These are phyloP conservation scores for Metarhizium rileyi DNA, from an alignment of 2,329 filamentous ascomycete species.

Conservation along the genomic window DNA sequence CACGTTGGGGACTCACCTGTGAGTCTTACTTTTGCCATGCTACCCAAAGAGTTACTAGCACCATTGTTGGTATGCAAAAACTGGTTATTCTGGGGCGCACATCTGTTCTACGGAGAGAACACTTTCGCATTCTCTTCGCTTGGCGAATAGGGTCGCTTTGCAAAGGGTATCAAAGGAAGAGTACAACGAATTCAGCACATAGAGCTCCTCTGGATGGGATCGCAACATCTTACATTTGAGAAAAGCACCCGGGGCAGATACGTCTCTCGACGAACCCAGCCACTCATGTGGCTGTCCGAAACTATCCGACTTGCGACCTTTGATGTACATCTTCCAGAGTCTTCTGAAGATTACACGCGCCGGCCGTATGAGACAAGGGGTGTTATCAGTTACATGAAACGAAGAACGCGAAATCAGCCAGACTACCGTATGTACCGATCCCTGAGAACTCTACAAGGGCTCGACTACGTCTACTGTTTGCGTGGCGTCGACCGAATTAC, in stretches of 20 bases:
- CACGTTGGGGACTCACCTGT: conserved; percentile 23
- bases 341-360: conserved; percentile 17
- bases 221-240: conserved; percentile 19
- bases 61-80: conserved; percentile 29
- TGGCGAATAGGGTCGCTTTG: conserved; percentile 40
- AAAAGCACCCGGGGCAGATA: conserved; percentile 12
- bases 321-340: conserved; percentile 31
- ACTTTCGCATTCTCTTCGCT: conserved; percentile 43
- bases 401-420: conserved; percentile 26
- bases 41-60: conserved; percentile 27
- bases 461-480: conserved; percentile 33
- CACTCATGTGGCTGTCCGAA: conserved; percentile 25
- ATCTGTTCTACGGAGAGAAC: conserved; percentile 39
- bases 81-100: conserved; percentile 30
- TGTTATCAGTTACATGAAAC: conserved; percentile 14
- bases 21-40: conserved; percentile 21
- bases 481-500: conserved; percentile 31
- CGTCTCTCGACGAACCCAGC: conserved; percentile 28
- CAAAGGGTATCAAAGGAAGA: conserved; percentile 29
- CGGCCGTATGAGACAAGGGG: conserved; percentile 25
- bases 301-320: conserved; percentile 30
- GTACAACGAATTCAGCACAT: conserved; percentile 34
- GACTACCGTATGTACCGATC: conserved; percentile 27
- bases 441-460: conserved; percentile 32
- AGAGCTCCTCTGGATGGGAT: conserved; percentile 33